Base-by-base conservation (phyloP, 2,329 filamentous ascomycete species). In the Nigrospora sphaerica region DNA sequence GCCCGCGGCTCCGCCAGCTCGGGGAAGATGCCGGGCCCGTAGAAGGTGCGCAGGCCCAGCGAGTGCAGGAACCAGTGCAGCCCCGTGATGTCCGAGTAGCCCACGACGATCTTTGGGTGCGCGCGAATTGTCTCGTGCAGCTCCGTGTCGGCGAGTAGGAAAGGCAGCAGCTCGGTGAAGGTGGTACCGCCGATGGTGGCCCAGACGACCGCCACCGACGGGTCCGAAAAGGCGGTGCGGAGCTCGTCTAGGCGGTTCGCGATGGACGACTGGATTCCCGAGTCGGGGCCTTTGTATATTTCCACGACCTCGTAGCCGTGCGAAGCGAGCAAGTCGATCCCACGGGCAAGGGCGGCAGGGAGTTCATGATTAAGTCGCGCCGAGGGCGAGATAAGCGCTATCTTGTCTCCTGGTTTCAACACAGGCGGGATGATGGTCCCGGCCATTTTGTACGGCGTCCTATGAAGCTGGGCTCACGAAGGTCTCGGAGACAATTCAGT, bases 61-160 rank as follows among this genome's bases (percentile, higher is more conserved):
- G 61, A 61, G 48, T 66, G 49, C 32, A 72, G 53, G 42, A 66
- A 63, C 69, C 69, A 72, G 54, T 72, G 69, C 33, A 72, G 46
- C 32, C 62, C 60, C 1, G 65, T 67, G 44, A 70, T 70, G 46
- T 72, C 69, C 2, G 66, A 69, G 46, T 61, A 69, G 2, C 69
- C 69, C 14, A 71, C 61, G 2, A 72, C 58, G 17, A 72, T 60
- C 57, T 71, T 72, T 32, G 68, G 69, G 39, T 65, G 58, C 2
- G 49, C 51, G 6, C 60, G 61, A 34, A 71, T 62, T 1, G 48
- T 45, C 12, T 19, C 44, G 31, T 67, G 64, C 2, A 70, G 57
- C 11, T 59, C 60, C 6, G 52, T 55, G 47, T 72, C 69, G 1
- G 55, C 61, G 6, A 67, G 47, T 0, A 72, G 49, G 3, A 58